Base-by-base conservation (phyloP, 2,329 filamentous ascomycete genomes). In the Talaromyces sp. region DNA sequence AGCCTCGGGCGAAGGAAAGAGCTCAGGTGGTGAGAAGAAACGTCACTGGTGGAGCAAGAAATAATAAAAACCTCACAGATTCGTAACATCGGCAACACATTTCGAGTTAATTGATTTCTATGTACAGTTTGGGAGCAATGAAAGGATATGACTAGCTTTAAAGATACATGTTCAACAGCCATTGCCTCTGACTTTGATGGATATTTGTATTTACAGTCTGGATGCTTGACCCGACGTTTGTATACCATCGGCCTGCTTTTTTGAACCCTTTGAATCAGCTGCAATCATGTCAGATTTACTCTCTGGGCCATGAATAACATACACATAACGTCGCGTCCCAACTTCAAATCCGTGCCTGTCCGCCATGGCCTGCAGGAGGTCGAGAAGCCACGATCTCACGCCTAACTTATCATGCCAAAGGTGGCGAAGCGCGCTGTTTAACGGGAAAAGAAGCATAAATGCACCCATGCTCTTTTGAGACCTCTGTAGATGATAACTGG, bases 341-440 rank as follows among this genome's bases (percentile, higher is more conserved):
- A 60, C 32, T 27, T 60, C 55, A 35, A 60, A 52, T 5, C 57
- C 57, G 41, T 60, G 55, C 4, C 8, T 30, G 13, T 57, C 55
- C 8, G 55, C 55, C 45, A 60, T 29, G 47, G 60, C 24, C 11
- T 52, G 46, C 48, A 58, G 51, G 13, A 52, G 46, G 10, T 37
- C 54, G 43, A 14, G 27, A 37, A 62, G 51, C 54, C 54, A 60
- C 5, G 33, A 9, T 20, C 41, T 56, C 2, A 51, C 49, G 13
- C 41, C 41, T 9, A 29, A 48, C 4, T 13, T 20, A 3, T 53
- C 41, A 39, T 54, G 47, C 3, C n/a, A n/a, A n/a, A 60, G 42
- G 40, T 60, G 48, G 3, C 48, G 3, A 40, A 56, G 45, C 1
- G 55, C 55, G 1, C 54, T 48, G 33, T 60, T 60, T 1, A 60